A percentile compares a stretch with the other conserved stretches of the same genome.
Conservation (phyloP, 768 basidiomycete species). For the Tulasnella sp. region DNA sequence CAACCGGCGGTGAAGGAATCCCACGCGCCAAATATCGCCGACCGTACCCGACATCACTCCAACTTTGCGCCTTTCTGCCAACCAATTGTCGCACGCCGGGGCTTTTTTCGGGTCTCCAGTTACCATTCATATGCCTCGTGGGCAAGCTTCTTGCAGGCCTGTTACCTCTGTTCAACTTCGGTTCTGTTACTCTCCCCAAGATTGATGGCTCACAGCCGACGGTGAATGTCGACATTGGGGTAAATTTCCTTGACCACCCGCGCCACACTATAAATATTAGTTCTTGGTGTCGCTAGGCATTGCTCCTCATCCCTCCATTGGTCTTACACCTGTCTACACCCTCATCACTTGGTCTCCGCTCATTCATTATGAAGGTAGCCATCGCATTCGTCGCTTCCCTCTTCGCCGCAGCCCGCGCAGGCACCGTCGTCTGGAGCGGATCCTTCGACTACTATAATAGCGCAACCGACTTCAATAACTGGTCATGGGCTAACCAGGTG, state of each 20-base stretch:
- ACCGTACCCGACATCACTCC: not conserved
- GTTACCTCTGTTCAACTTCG: constrained; percentile 12
- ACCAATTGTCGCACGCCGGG: constrained; percentile 10
- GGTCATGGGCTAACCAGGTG: constrained; percentile 61
- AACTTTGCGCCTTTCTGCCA: constrained; percentile 10
- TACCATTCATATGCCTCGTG: not conserved
- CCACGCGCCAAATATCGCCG: not conserved
- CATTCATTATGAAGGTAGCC: constrained; percentile 37
- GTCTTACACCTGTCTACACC: not conserved
- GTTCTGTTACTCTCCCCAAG: not conserved
- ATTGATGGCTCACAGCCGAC: not conserved
- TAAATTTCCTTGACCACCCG: not conserved
- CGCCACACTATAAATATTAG: not conserved
- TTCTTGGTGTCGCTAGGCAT: not conserved
- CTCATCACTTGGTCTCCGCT: not conserved
- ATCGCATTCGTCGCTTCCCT: constrained; percentile 37
- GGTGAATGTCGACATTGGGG: constrained; percentile 1
- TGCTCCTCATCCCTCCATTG: not conserved
- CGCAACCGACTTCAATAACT: constrained; percentile 41
- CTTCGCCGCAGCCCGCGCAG: constrained; percentile 47
- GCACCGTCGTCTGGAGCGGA: constrained; percentile 54
- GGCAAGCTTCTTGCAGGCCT: not conserved
- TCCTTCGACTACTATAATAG: constrained; percentile 17
- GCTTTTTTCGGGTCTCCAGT: not conserved
- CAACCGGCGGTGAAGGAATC: not conserved